Base-by-base conservation (phyloP, 1,284 basidiomycete species). In the Irpex lacteus region DNA sequence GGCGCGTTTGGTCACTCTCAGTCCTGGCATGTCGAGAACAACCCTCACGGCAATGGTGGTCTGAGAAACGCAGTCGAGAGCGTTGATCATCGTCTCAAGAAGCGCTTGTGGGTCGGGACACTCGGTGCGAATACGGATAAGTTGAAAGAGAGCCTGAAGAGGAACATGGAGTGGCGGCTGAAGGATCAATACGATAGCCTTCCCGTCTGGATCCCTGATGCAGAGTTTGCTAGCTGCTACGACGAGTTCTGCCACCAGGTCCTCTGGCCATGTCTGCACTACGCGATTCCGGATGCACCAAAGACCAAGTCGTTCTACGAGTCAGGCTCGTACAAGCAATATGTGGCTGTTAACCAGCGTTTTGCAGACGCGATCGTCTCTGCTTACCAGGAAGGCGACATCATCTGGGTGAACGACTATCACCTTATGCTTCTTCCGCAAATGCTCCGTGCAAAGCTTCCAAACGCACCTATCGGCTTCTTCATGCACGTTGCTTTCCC, bases 401-500 rank as follows among this genome's bases (percentile, higher is more conserved):
- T 95, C 72, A 88, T 92, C 67, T 92, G 88, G 88, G 83, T 94
- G 2, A 94, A 94, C 73, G 92, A 94, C 75, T 94, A 94, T 72
- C 94, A 96, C 71, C 85, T 96, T 52, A 88, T 95, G 80, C 86
- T 96, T 38, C 83, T 95, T 18, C 94, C 94, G 0, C 80, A 82
- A 37, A 85, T 96, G 76, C 82, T 96, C 19, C 88, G 93, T 40
- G 77, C 77, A 53, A 77, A 79, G 50, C 77, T 86, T 18, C 85
- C 88, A 0, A 82, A 83, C 26, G 88, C 90, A 0, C 86, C 89
- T 34, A 93, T 96, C 67, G 92, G 93, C 0, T 94, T 95, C 80
- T 95, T 96, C 80, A 83, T 95, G 76, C 93, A 95, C 71, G 92
- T 95, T 67, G 90, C 94, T 1, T 96, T 95, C 76, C 94, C 94